Conservation (phyloP, 208 protist genomes). For the Acanthamoeba quina region DNA sequence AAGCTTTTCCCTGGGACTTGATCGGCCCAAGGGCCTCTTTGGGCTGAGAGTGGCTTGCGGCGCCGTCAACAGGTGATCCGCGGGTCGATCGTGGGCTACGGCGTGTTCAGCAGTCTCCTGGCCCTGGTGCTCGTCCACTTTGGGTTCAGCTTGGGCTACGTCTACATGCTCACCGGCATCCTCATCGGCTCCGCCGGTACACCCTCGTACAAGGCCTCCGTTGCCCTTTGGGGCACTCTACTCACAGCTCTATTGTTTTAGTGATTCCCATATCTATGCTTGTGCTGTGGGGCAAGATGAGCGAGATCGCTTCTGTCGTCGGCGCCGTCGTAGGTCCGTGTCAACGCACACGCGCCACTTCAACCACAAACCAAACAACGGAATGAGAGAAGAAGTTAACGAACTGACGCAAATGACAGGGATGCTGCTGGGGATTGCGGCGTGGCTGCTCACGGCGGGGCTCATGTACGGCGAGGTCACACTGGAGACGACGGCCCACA, state of each 20-base stretch:
- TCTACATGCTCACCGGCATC: slow-evolving; percentile 83
- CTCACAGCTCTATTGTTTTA: not conserved
- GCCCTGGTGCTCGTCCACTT: slow-evolving; percentile 74
- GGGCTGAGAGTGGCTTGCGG: no score
- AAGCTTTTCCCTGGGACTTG: no score
- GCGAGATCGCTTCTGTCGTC: not conserved
- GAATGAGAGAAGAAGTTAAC: no score
- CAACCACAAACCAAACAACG: no score
- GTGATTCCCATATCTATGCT: slow-evolving; percentile 9
- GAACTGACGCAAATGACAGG: slow-evolving; percentile 40
- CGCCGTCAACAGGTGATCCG: not conserved
- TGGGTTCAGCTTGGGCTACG: slow-evolving; percentile 79
- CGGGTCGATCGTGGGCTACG: slow-evolving; percentile 73
- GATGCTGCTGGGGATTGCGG: slow-evolving; percentile 62
- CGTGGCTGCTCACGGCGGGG: slow-evolving; percentile 78
- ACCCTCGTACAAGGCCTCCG: no score
- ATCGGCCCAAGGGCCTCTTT: no score
- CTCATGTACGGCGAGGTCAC: slow-evolving; percentile 69
- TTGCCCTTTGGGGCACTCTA: no score
- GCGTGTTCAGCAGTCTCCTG: slow-evolving; percentile 77
- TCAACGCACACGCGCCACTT: not conserved
- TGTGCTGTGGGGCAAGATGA: slow-evolving; percentile 38
- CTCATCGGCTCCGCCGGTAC: slow-evolving; percentile 81
- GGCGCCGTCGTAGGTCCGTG: slow-evolving; percentile 21
- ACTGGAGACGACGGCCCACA: slow-evolving; percentile 68